These are phyloP conservation scores for Tulasnella sp. DNA, from an alignment of 768 basidiomycete genomes.

Conservation along the genomic window DNA sequence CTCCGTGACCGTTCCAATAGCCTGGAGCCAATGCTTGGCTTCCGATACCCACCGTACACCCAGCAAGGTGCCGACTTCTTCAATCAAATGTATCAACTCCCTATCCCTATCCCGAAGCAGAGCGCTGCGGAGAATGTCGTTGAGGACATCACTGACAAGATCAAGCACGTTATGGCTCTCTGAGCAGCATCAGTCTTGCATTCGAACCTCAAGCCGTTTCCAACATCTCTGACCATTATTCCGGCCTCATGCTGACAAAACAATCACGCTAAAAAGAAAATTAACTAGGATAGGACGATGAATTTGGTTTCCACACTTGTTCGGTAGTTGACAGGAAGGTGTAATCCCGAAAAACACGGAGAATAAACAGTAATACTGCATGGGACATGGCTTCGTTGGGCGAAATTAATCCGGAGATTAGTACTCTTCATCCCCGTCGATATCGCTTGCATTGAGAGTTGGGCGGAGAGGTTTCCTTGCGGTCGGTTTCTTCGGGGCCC, in stretches of 20 bases:
- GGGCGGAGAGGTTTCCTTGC: neutral
- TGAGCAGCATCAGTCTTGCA: neutral
- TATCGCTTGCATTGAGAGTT: neutral
- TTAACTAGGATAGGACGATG: neutral
- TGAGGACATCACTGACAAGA: constrained; percentile 17
- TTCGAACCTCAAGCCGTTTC: neutral
- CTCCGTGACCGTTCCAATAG: constrained; percentile 42
- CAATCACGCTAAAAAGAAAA: neutral
- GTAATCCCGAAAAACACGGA: neutral
- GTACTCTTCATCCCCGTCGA: neutral
- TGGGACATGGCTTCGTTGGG: neutral
- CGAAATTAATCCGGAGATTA: neutral
- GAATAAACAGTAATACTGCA: neutral
- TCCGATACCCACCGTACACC: constrained; percentile 67
- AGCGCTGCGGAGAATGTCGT: neutral
- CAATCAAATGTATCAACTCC: constrained; percentile 12
- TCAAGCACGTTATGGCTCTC: constrained; percentile 28
- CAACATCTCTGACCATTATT: neutral
- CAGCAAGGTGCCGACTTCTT: constrained; percentile 21
- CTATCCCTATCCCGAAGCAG: neutral
- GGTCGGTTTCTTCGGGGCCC: neutral
- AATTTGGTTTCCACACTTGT: neutral
- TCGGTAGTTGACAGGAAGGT: neutral
- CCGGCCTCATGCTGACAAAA: neutral
- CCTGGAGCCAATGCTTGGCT: constrained; percentile 54